These are phyloP conservation scores for Rhizopogon vinicolor DNA, from an alignment of 768 basidiomycete species.

Conservation along the genomic window DNA sequence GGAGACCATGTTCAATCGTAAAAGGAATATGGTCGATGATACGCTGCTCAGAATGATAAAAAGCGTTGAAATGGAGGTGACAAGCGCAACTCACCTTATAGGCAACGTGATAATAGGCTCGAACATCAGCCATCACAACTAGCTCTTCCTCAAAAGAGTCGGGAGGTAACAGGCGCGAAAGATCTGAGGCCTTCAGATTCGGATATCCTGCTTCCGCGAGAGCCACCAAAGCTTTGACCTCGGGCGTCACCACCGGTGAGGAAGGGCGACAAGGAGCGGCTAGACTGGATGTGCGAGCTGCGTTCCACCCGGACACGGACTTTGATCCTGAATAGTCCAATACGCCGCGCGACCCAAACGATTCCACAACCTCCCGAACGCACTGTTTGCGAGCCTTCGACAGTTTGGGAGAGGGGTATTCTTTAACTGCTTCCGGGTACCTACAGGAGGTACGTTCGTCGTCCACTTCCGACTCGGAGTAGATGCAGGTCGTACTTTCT, in stretches of 20 bases:
- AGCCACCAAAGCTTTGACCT: slow-evolving; percentile 14
- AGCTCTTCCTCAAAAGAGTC: slow-evolving; percentile 32
- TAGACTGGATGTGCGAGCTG: too few species aligned
- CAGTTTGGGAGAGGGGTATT: neutral
- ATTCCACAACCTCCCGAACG: too few species aligned
- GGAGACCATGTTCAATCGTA: slow-evolving; percentile 41
- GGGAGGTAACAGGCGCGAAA: slow-evolving; percentile 12
- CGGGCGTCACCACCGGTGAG: neutral
- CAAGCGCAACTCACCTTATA: slow-evolving; percentile 34
- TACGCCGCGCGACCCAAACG: too few species aligned
- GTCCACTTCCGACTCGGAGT: too few species aligned
- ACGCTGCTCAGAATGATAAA: slow-evolving; percentile 31
- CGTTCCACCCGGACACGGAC: too few species aligned
- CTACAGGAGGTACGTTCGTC: too few species aligned
- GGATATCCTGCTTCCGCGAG: slow-evolving; percentile 29
- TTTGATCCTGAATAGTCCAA: too few species aligned
- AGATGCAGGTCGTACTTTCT: too few species aligned
- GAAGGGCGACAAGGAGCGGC: too few species aligned
- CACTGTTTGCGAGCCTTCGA: too few species aligned
- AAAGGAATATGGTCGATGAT: slow-evolving; percentile 52
- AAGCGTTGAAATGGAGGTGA: neutral
- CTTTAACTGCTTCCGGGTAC: too few species aligned
- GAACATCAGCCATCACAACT: slow-evolving; percentile 42
- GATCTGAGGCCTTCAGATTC: slow-evolving; percentile 11
- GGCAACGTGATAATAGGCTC: slow-evolving; percentile 46